A percentile compares a stretch with the other conserved stretches of the same genome.
Conservation (phyloP, 2,329 filamentous ascomycete genomes). For the Arthroderma sp. region DNA sequence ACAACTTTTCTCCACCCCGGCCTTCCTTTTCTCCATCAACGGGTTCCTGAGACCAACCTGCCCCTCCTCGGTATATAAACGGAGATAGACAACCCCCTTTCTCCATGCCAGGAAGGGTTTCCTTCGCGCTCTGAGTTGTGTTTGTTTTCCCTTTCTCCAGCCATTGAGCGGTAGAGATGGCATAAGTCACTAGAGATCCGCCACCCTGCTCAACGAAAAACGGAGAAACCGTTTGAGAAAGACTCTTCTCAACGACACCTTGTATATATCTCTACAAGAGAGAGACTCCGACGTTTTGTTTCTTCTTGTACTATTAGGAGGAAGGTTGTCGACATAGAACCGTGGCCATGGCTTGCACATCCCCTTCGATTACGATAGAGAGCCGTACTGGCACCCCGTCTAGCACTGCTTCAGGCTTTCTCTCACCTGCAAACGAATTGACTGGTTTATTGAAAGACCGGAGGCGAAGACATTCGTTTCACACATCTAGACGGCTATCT, state of each 20-base stretch:
- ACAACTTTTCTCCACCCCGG: not conserved
- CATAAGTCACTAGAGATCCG: not conserved
- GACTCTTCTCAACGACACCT: not conserved
- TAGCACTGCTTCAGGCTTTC: conserved; percentile 18
- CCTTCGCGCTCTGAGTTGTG: not conserved
- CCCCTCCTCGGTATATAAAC: not conserved
- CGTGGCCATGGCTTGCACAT: conserved; percentile 27
- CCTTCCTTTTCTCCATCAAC: not conserved
- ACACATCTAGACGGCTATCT: conserved; percentile 31
- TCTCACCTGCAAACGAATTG: conserved; percentile 23
- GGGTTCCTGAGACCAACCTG: not conserved
- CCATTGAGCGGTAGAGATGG: not conserved
- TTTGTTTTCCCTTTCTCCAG: not conserved
- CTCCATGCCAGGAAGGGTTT: not conserved
- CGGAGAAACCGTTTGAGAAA: not conserved
- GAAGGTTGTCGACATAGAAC: not conserved
- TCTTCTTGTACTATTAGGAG: not conserved
- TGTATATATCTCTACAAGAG: not conserved
- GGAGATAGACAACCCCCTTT: not conserved
- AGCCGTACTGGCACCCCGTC: conserved; percentile 17
- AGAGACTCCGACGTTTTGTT: not conserved
- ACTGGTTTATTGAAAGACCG: conserved; percentile 29
- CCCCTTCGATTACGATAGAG: conserved; percentile 31
- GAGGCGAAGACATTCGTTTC: conserved; percentile 36
- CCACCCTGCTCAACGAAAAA: not conserved